Base-by-base conservation (phyloP, 2,329 filamentous ascomycete species). In the Leptographium radiaticola region DNA sequence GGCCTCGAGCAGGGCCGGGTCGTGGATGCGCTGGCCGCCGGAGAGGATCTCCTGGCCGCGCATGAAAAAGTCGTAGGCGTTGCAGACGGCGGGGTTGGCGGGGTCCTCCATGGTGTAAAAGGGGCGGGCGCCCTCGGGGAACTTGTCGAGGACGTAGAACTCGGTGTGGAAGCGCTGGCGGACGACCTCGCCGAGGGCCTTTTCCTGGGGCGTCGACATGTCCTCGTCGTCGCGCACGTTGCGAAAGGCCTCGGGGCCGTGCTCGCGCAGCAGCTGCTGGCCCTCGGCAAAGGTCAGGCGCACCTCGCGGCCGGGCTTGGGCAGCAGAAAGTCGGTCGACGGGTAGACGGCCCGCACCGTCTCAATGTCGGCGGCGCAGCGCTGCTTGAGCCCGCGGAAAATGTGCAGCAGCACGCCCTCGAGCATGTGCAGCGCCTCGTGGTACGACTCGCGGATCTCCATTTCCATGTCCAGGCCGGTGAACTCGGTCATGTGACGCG, bases 111-210 rank as follows among this genome's bases (percentile, higher is more conserved):
- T 82, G 57, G 91, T 89, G 71, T 96, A 97, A 71, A 95, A 95
- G 6, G 91, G 91, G 34, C 93, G 81, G 20, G 93, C 87, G 40
- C 76, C 75, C 68, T 93, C 83, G 46, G 93, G 93, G 76, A 95
- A 98, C 71, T 97, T 93, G 75, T 97, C 91, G 58, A 98, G 79
- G 25, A 94, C 84, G 73, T 95, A 97, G 73, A 97, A 97, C 72
- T 98, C 93, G 56, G 89, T 93, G 66, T 86, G 80, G 77, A 86
- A 95, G 72, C 95, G 96, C 62, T 87, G 78, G 55, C 87, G 84
- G 60, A 97, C 81, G 49, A 97, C 76, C 31, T 82, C 83, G 55
- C 93, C 93, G 10, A 97, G 83, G n/a, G 85, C 87, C 71, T 90
- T 90, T 68, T 93, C 87, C 65, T 91, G 84, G 0, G 87, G 83